Evolutionary conservation across 169 alveolate species (phyloP).

Genomic region (Cryptosporidium xiaoi): DNA sequence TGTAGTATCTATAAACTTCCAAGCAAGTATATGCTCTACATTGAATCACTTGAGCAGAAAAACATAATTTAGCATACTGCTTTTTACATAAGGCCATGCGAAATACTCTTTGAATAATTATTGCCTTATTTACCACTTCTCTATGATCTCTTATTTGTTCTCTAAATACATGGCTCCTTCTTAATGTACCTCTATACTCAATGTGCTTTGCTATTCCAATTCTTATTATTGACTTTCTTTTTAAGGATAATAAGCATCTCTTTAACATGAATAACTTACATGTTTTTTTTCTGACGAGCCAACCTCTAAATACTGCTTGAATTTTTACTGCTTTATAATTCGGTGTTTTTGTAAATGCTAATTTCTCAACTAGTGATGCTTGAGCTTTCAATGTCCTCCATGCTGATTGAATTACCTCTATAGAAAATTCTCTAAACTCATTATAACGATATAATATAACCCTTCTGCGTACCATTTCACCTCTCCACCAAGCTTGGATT

Average conservation of each 20-base stretch:
- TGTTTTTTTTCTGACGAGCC: slow-evolving; percentile 40
- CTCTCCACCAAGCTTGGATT: slow-evolving; percentile 75
- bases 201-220: slow-evolving; percentile 68
- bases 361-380: slow-evolving; percentile 61
- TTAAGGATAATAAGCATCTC: slow-evolving; percentile 48
- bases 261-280: slow-evolving; percentile 62
- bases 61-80: slow-evolving; percentile 35
- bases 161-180: slow-evolving; percentile 69
- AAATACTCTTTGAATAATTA: slow-evolving; percentile 66
- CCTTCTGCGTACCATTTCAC: slow-evolving; percentile 73
- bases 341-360: slow-evolving; percentile 74
- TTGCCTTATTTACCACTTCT: slow-evolving; percentile 71
- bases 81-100: slow-evolving; percentile 66
- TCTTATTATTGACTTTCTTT: slow-evolving; percentile 44
- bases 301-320: slow-evolving; percentile 72
- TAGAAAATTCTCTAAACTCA: slow-evolving; percentile 68
- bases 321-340: slow-evolving; percentile 62
- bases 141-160: slow-evolving; percentile 72
- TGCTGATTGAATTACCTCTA: slow-evolving; percentile 67
- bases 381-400: slow-evolving; percentile 71
- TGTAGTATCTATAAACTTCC: slow-evolving; percentile 64
- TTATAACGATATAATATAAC: slow-evolving; percentile 35
- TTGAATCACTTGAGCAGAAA: slow-evolving; percentile 65
- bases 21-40: slow-evolving; percentile 71
- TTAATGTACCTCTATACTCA: slow-evolving; percentile 72